These are phyloP conservation scores for Croton setiger DNA, from an alignment of 441 rosid genomes.

Conservation along the genomic window DNA sequence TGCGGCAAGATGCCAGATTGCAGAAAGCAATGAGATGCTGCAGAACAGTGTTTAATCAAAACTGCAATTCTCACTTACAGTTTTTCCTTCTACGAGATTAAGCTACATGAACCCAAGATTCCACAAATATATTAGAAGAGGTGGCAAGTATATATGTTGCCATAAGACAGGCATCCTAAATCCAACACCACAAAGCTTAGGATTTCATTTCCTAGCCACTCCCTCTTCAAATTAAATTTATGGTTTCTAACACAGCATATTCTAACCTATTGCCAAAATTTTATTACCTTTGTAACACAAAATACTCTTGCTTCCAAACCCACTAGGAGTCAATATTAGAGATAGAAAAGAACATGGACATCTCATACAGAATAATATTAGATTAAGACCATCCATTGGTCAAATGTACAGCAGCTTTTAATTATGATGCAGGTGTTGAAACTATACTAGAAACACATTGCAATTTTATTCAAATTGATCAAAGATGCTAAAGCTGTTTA, in stretches of 20 bases:
- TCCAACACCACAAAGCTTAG: background rate
- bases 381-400: background rate
- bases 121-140: background rate
- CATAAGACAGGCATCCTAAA: background rate
- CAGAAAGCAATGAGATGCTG: background rate
- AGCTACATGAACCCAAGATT: background rate
- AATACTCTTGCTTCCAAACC: background rate
- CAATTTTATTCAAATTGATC: background rate
- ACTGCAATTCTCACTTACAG: background rate
- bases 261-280: background rate
- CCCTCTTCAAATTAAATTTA: conserved; percentile 1
- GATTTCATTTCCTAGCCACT: background rate
- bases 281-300: background rate
- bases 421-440: background rate
- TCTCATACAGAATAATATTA: background rate
- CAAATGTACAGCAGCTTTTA: background rate
- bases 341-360: background rate
- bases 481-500: background rate
- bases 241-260: background rate
- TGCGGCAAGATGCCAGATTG: background rate
- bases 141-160: background rate
- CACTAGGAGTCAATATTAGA: background rate
- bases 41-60: background rate
- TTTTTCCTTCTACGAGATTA: background rate
- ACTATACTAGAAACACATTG: background rate